Conservation (phyloP, 306 rosid species). For the Acacia melanoxylon region DNA sequence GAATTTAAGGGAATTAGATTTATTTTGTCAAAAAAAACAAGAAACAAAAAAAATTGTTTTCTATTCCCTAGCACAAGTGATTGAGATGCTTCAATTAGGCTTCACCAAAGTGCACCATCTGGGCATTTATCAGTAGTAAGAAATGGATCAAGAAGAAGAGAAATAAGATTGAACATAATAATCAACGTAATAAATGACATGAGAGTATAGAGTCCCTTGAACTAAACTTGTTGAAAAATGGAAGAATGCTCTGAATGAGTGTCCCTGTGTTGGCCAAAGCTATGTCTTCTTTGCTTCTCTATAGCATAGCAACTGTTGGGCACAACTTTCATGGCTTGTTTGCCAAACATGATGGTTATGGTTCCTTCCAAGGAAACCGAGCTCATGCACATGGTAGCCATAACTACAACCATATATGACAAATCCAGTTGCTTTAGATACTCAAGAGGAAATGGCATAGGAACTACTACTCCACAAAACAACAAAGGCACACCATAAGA, state of each 20-base stretch:
- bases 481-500: not conserved
- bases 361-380: not conserved
- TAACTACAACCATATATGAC: not conserved
- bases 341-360: not conserved
- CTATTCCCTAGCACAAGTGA: not conserved
- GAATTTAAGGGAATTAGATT: conserved; percentile 1
- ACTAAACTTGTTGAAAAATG: conserved; percentile 43
- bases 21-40: conserved; percentile 4
- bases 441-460: not conserved
- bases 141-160: conserved; percentile 13
- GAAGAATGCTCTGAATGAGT: conserved; percentile 87
- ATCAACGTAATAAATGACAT: not conserved
- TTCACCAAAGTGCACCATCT: conserved; percentile 57
- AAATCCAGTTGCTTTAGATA: not conserved
- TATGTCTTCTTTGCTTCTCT: conserved; percentile 86
- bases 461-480: not conserved
- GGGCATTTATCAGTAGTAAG: not conserved
- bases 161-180: not conserved
- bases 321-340: not conserved
- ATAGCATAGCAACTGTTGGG: conserved; percentile 52
- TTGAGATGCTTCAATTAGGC: not conserved
- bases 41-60: no score
- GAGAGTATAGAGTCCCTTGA: not conserved
- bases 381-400: not conserved
- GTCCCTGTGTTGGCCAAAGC: conserved; percentile 68